Evolutionary conservation across 495 filamentous ascomycete genomes (phyloP), one percentile per base, ranked within the genome.

Genomic region (Podospora pseudocomata): DNA sequence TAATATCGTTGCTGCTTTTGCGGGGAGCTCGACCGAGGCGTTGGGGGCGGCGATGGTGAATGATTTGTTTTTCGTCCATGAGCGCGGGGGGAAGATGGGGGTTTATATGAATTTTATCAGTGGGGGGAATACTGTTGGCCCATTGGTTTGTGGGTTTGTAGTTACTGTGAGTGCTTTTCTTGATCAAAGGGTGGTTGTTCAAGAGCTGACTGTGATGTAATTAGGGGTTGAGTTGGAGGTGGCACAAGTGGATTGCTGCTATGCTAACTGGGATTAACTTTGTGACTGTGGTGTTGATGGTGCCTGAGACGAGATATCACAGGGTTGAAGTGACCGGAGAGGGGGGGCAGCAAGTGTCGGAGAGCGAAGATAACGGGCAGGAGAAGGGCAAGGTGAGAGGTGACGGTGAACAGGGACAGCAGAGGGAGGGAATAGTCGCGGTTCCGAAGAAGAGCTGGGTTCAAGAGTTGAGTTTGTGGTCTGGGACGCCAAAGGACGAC

Each of bases 51-150:
- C 78, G 39, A 78, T 77, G 13, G 79, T 81, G 32, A 76, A 77
- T 57, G 81, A 83, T 62, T 60, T 83, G 57, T 83, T 78, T 66
- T 82, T 80, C 58, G 69, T 79, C 27, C 80, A 82, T 60, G 77
- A 83, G 68, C 70, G 79, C 15, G 81, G 80, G 19, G 67, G 75
- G 60, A 77, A 74, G 68, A 80, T 80, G 73, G 78, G 80, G 27
- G 30, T 80, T 53, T 82, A 77, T 61, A 80, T 77, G 71, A 74
- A 75, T 65, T 80, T 80, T 67, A 74, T 83, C 27, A 70, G 73
- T 5, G 78, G 77, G 27, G 80, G 79, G 2, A 76, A 80, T 63
- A 77, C 78, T 30, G 32, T 81, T 39, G 80, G 78, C 1, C 74
- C 80, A 19, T 67, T 83, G 32, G 72, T 83, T 30, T 80, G 79